Evolutionary conservation across 441 rosid species (phyloP), one percentile per base, ranked within the genome.

Genomic region (Corymbia citriodora): DNA sequence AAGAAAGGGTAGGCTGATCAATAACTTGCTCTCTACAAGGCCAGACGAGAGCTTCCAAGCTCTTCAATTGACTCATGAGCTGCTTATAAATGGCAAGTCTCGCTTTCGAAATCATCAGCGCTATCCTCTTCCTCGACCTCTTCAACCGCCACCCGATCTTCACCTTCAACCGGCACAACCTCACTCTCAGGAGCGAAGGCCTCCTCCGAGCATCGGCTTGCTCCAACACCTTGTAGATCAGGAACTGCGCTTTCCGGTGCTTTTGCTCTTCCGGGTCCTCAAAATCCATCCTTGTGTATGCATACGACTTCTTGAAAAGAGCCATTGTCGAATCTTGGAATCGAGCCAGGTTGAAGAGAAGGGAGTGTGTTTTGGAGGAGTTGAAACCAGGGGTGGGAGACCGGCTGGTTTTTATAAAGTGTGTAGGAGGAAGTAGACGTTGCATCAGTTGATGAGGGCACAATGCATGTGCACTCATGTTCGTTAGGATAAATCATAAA

Each of bases 191-290:
- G 90, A 94, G 95, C n/a, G 95, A 94, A 4, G 95, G 79, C 54
- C 91, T 94, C 89, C 92, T 90, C 89, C 61, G 90, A 55, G 91
- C 88, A 72, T 97, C 98, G 3, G 96, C 98, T 88, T 90, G 92
- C 91, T 94, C 94, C 65, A 96, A 88, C 13, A 89, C 94, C 90
- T 95, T 97, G 93, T 96, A 95, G 89, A 97, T 96, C 95, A 97
- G 93, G 94, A 97, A 98, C 93, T 95, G 98, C 52, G 98, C 97
- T 93, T 94, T 89, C 87, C 95, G 89, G 81, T 92, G 97, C 13
- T 74, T 87, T 2, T 93, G 19, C 90, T 96, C 99, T 89, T 97
- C 94, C 1, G 94, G 96, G 90, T 95, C 97, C 90, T 98, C 97
- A 89, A 93, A 93, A 36, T 94, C 55, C 55, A 97, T 29, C 94